Conservation (phyloP, 805 yeast genomes). For the Priceomyces carsonii region DNA sequence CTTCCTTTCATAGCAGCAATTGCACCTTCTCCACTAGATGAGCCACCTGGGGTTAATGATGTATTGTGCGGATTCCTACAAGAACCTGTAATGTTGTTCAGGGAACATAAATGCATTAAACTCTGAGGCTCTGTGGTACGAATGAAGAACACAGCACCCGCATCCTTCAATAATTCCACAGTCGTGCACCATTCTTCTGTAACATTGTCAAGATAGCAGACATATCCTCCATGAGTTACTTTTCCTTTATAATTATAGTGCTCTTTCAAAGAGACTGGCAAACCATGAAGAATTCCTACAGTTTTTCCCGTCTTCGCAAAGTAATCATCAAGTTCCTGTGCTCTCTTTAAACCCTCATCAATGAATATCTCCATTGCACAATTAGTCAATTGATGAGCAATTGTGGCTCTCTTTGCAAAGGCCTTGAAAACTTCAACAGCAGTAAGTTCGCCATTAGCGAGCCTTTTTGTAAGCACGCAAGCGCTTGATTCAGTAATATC, state of each 20-base stretch:
- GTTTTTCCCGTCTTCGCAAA: slow-evolving; percentile 15
- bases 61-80: slow-evolving; percentile 48
- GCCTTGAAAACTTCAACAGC: slow-evolving; percentile 52
- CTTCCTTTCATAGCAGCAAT: slow-evolving; percentile 45
- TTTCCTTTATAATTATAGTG: slow-evolving; percentile 47
- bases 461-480: not conserved
- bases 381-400: slow-evolving; percentile 54
- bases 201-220: slow-evolving; percentile 36
- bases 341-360: slow-evolving; percentile 26
- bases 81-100: slow-evolving; percentile 45
- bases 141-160: slow-evolving; percentile 54
- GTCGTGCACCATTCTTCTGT: slow-evolving; percentile 39
- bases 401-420: slow-evolving; percentile 57
- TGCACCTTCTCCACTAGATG: slow-evolving; percentile 57
- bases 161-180: slow-evolving; percentile 35
- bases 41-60: slow-evolving; percentile 49
- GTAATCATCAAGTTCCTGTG: slow-evolving; percentile 23
- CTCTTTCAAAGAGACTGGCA: slow-evolving; percentile 41
- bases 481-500: slow-evolving; percentile 3
- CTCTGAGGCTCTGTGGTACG: slow-evolving; percentile 58
- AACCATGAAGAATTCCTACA: slow-evolving; percentile 30
- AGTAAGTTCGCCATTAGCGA: slow-evolving; percentile 20
- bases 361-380: slow-evolving; percentile 39
- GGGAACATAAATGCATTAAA: slow-evolving; percentile 50
- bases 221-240: slow-evolving; percentile 51